Evolutionary conservation across 768 basidiomycete species (phyloP), one percentile per base, ranked within the genome.

Genomic region (Tylopilus vinaceipallidus): DNA sequence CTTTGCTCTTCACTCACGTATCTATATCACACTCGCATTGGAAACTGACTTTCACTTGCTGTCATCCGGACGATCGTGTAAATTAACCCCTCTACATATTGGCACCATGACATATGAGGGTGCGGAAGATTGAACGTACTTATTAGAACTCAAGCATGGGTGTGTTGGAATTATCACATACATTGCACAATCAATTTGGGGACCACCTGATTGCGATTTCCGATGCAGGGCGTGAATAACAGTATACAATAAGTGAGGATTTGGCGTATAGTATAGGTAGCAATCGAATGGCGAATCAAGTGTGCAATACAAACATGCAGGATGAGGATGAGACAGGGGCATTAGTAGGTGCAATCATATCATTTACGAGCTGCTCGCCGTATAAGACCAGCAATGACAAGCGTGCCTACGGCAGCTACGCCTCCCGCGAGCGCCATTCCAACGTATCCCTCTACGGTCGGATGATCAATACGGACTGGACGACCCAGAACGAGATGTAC

Each of bases 381-480:
- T 81, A 93, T 77, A 63, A 91, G 73, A 72, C 81, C 73, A 65
- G 89, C 86, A 47, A 91, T 50, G 50, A 88, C 66, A 41, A 92
- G 68, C 26, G 88, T 83, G 44, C 91, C 89, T 19, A 95, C 61
- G 13, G 95, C 94, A 13, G 90, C 93, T 35, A 81, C 86, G 47
- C 94, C 92, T 43, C 95, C 95, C 17, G 85, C 91, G 36, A 99
- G 76, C 13, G 94, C 97, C 87, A 99, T 93, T 40, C 97, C 97
- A 42, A 98, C 91, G 67, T 98, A 98, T n/a, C 95, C 95, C 70
- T 99, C 95, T 95, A 67, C 6, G 30, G 42, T 42, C 24, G 26
- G 40, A 43, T 35, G 30, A 39, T 53, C 12, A 49, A 24, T 38
- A 16, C 23, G 32, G 27, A 10, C 38, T 3, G 11, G 20, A 24